phyloP scores from a whole-genome alignment of 2,329 filamentous ascomycete species.

The Penicillium sp. region DNA sequence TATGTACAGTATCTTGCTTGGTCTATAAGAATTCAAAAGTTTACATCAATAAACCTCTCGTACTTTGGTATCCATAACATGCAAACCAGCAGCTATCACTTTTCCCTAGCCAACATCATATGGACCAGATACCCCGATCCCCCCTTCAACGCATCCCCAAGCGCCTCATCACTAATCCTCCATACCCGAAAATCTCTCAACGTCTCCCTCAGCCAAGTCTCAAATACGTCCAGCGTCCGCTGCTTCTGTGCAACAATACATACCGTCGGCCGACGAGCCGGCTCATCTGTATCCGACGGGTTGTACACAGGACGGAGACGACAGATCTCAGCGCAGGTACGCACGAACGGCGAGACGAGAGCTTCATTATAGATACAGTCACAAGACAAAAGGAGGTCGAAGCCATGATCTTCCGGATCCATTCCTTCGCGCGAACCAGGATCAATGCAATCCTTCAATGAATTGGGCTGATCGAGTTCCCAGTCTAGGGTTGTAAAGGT shows the following conservation, averaged over 20 bases:
- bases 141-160: conserved; percentile 61
- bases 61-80: not conserved
- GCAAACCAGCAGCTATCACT: not conserved
- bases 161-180: conserved; percentile 66
- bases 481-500: conserved; percentile 72
- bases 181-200: conserved; percentile 68
- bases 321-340: conserved; percentile 75
- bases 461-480: conserved; percentile 59
- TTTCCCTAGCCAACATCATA: conserved; percentile 62
- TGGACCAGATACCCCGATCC: conserved; percentile 80
- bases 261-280: conserved; percentile 53
- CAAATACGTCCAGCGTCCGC: conserved; percentile 79
- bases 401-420: conserved; percentile 43
- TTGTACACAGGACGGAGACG: conserved; percentile 49
- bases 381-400: conserved; percentile 78
- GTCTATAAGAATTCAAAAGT: too few species aligned
- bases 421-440: not conserved
- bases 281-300: not conserved
- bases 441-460: conserved; percentile 38
- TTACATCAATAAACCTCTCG: too few species aligned
- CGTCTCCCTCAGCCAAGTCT: conserved; percentile 74
- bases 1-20: too few species aligned
- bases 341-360: conserved; percentile 77
- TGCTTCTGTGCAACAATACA: conserved; percentile 89
- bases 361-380: conserved; percentile 96